Base-by-base conservation (phyloP, 768 basidiomycete genomes). In the Saitozyma sp. region DNA sequence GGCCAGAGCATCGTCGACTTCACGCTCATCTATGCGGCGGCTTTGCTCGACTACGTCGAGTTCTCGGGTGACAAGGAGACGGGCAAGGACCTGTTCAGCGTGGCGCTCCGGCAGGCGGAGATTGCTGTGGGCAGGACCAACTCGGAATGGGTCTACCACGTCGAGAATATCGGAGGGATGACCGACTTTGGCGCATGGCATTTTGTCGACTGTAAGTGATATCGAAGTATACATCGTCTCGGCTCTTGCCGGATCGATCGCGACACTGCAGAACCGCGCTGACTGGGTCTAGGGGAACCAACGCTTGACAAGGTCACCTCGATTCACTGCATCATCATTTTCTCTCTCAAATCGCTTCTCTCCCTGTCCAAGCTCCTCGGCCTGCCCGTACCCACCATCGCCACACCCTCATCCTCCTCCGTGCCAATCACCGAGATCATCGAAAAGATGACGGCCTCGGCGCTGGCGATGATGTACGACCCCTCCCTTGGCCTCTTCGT, bases 171-270 rank as follows among this genome's bases (percentile, higher is more conserved):
- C 9, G 57, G 58, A 9, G 42, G 42, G 4, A 54, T 50, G 43
- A 14, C 50, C 11, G 55, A 54, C 16, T 29, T 48, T 29, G 60
- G 53, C 11, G 41, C 62, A 9, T 69, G 70, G 70, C 65, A 67
- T 55, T 72, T 72, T 61, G 48, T 72, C 7, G 70, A 72, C 49
- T 69, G 70, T 72, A 41, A 59, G 70, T 65, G 13, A 46, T 11
- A 49, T 37, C 37, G 40, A 55, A 9, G 10, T 8, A n/a, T n/a
- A n/a, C n/a, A n/a, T n/a, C n/a, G 29, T 5, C 29, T 29, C 29
- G 5, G 29, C 29, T 29, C 29, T 29, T 29, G 29, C 29, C 29
- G 2, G 29, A 29, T 2, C 2, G 29, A 29, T 29, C 29, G 5
- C 29, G 5, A 5, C 2, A 29, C 29, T 29, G 29, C 29, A 29